These are phyloP conservation scores for Rostrohypoxylon terebratum DNA, from an alignment of 495 filamentous ascomycete species.

Conservation along the genomic window DNA sequence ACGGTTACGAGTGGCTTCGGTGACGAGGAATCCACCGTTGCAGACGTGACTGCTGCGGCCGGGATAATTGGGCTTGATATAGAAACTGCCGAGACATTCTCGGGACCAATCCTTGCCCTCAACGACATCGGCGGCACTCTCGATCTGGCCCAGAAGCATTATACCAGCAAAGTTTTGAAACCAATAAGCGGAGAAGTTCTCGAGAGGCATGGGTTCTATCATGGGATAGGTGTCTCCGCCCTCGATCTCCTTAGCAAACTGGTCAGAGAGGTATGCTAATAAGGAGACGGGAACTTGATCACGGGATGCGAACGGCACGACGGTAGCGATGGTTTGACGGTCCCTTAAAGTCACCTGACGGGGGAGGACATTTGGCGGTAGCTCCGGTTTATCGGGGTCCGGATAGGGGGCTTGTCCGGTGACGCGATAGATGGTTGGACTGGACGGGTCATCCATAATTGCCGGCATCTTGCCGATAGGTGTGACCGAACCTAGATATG, in stretches of 20 bases:
- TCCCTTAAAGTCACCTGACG: constrained; percentile 91
- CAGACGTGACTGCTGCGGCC: constrained; percentile 96
- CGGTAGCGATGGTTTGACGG: constrained; percentile 87
- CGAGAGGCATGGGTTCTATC: constrained; percentile 78
- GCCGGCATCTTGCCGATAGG: constrained; percentile 75
- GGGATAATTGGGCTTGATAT: constrained; percentile 97
- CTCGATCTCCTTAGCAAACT: constrained; percentile 94
- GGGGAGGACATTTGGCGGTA: constrained; percentile 76
- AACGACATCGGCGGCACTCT: constrained; percentile 65
- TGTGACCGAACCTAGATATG: constrained; percentile 37
- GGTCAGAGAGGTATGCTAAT: constrained; percentile 82
- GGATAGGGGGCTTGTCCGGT: constrained; percentile 74
- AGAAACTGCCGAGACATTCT: constrained; percentile 92
- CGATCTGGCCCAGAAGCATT: constrained; percentile 88
- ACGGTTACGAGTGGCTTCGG: constrained; percentile 86
- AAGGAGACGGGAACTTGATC: constrained; percentile 79
- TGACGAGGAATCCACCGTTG: constrained; percentile 95
- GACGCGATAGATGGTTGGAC: constrained; percentile 69
- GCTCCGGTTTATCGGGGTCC: constrained; percentile 66
- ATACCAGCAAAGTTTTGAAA: constrained; percentile 94
- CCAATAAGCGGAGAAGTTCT: constrained; percentile 89
- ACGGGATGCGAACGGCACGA: constrained; percentile 85
- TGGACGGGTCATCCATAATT: constrained; percentile 82
- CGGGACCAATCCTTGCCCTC: constrained; percentile 85
- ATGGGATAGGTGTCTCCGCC: constrained; percentile 97